Base-by-base conservation (phyloP, 352 stramenopile genomes). In the Phytopythium aichiense region DNA sequence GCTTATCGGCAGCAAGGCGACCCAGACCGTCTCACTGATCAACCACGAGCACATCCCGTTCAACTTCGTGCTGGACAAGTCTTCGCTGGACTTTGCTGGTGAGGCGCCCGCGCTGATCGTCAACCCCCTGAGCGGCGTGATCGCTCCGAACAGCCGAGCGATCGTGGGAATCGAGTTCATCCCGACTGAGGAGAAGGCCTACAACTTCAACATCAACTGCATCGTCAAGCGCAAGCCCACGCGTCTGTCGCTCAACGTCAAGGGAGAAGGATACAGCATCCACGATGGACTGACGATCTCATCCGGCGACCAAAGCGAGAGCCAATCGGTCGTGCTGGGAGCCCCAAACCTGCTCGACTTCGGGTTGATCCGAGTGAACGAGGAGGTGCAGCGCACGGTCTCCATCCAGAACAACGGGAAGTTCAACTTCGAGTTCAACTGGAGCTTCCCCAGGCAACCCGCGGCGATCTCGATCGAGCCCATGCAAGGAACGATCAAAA, bases 371-470 rank as follows among this genome's bases (percentile, higher is more conserved):
- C 81, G 86, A 37, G 76, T 98, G 25, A 92, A 97, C 58, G 90
- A 97, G 51, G 75, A 76, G 63, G 65, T 76, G 2, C 59, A 76
- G 6, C 87, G 86, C 13, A 75, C 62, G 0, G 67, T 98, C 4
- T 72, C 84, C 42, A 91, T 98, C 50, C 72, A 92, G 50, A 98
- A 98, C 69, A 78, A 68, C 2, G 94, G 94, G 38, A 98, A 98
- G 63, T 98, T 98, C 68, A 98, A 97, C 66, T 98, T 98, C 65
- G 94, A 98, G 46, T 98, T 98, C 61, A 81, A 81, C 30, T 97
- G 92, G 81, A 87, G 58, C 57, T 66, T 79, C 43, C 52, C 59
- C 11, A 77, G 75, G 54, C 67, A 73, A n/a, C 63, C 71, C 11
- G 50, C 80, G 7, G 72, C 73, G 23, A 64, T 94, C 15, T 65